These are phyloP conservation scores for Cercospora sp. DNA, from an alignment of 2,329 filamentous ascomycete species.

Conservation along the genomic window DNA sequence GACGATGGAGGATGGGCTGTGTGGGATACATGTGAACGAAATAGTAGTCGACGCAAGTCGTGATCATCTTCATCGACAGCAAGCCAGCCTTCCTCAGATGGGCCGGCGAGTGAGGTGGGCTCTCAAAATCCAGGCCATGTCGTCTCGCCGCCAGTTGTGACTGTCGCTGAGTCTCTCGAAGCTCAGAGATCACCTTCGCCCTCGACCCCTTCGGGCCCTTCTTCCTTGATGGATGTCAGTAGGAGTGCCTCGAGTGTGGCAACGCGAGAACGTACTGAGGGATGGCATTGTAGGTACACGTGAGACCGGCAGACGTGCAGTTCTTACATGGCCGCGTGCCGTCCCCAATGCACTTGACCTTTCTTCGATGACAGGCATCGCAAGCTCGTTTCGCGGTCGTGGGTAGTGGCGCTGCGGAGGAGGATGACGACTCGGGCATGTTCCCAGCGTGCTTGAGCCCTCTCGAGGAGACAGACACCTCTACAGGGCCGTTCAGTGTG, in stretches of 20 bases:
- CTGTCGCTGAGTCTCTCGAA: constrained; percentile 55
- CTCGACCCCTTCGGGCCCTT: constrained; percentile 64
- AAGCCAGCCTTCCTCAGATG: constrained; percentile 52
- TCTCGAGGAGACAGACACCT: constrained; percentile 26
- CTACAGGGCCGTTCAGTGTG: constrained; percentile 27
- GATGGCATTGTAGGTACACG: constrained; percentile 65
- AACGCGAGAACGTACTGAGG: constrained; percentile 47
- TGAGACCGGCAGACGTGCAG: constrained; percentile 59
- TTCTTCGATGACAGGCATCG: constrained; percentile 49
- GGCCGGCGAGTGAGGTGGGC: constrained; percentile 44
- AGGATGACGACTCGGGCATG: constrained; percentile 27
- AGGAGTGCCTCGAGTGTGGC: neutral
- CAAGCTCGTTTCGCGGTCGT: constrained; percentile 38
- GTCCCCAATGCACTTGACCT: constrained; percentile 55
- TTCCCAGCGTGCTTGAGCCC: constrained; percentile 17
- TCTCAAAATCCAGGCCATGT: constrained; percentile 44
- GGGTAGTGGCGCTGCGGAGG: constrained; percentile 20
- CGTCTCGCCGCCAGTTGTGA: constrained; percentile 47
- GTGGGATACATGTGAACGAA: constrained; percentile 65
- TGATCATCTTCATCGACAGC: constrained; percentile 52
- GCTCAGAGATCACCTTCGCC: constrained; percentile 63
- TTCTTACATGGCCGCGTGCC: constrained; percentile 60
- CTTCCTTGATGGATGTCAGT: constrained; percentile 41
- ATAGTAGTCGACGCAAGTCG: constrained; percentile 61
- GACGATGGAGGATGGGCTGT: constrained; percentile 60